Percentiles rank a stretch among this genome's conserved stretches.
Evolutionary conservation across 2,329 filamentous ascomycete genomes (phyloP).

Genomic region (Hymenoscyphus fraxineus): DNA sequence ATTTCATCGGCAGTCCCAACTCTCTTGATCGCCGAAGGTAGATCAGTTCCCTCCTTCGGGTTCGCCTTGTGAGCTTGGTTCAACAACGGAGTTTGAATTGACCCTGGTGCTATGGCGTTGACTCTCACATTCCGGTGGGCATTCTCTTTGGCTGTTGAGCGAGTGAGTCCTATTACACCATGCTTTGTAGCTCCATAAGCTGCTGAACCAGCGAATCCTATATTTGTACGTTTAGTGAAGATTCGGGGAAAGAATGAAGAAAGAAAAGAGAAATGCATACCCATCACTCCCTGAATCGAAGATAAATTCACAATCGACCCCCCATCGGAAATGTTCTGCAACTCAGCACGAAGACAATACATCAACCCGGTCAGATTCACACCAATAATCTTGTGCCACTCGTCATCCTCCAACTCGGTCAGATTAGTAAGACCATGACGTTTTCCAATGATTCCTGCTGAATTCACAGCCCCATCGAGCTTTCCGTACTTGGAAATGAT

Average conservation of each 20-base stretch:
- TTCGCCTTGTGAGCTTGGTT: conserved; percentile 34
- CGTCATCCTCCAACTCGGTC: conserved; percentile 35
- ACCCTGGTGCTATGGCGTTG: conserved; percentile 35
- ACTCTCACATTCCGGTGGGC: conserved; percentile 41
- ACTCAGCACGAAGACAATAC: conserved; percentile 38
- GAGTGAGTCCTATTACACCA: conserved; percentile 40
- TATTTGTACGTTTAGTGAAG: not conserved
- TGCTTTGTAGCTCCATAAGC: conserved; percentile 40
- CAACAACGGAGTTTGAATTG: conserved; percentile 49
- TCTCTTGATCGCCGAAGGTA: conserved; percentile 38
- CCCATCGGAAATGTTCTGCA: conserved; percentile 38
- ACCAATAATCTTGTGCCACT: conserved; percentile 39
- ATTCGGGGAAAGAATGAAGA: conserved; percentile 29
- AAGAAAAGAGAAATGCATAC: conserved; percentile 26
- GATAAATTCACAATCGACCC: conserved; percentile 39
- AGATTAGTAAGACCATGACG: conserved; percentile 32
- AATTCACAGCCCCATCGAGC: conserved; percentile 47
- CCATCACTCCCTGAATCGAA: conserved; percentile 49
- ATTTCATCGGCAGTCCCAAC: conserved; percentile 47
- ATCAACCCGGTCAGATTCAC: conserved; percentile 39
- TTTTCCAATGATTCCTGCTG: conserved; percentile 42
- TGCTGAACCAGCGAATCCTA: conserved; percentile 33
- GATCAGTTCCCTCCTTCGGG: conserved; percentile 34
- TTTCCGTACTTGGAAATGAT: conserved; percentile 37
- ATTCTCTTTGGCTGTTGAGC: conserved; percentile 38